These are phyloP conservation scores for Boletus edulis DNA, from an alignment of 768 basidiomycete genomes.

Conservation along the genomic window DNA sequence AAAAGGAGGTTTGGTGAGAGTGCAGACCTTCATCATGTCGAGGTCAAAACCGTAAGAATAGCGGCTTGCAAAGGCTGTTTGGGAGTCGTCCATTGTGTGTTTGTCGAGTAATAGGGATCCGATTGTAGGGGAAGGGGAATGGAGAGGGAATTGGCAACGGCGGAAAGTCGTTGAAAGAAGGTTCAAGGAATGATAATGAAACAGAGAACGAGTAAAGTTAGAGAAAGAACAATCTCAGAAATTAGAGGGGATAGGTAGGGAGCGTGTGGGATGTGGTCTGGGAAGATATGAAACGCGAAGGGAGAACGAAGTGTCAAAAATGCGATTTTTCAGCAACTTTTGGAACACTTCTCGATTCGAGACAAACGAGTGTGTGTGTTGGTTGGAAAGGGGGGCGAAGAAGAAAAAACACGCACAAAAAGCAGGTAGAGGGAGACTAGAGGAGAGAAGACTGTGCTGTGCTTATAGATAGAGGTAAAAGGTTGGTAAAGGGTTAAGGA, in stretches of 20 bases:
- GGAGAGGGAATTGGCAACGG: constrained; percentile 51
- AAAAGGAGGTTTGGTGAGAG: background rate
- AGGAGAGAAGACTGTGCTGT: constrained; percentile 35
- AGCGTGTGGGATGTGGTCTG: constrained; percentile 40
- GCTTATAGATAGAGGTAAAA: constrained; percentile 40
- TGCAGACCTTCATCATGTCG: constrained; percentile 88
- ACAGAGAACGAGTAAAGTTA: constrained; percentile 51
- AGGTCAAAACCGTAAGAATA: constrained; percentile 79
- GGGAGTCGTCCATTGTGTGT: constrained; percentile 68
- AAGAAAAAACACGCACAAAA: constrained; percentile 42
- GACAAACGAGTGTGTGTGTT: constrained; percentile 34
- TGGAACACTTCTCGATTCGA: constrained; percentile 21
- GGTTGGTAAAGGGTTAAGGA: constrained; percentile 33
- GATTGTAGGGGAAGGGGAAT: constrained; percentile 31
- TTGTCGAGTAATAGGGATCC: constrained; percentile 21
- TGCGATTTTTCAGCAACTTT: constrained; percentile 27
- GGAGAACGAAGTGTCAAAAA: constrained; percentile 25
- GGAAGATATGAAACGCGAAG: constrained; percentile 28
- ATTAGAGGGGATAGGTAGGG: constrained; percentile 37
- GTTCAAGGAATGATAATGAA: constrained; percentile 39
- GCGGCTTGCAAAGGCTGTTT: constrained; percentile 65
- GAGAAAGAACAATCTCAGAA: constrained; percentile 47
- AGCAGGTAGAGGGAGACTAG: constrained; percentile 27
- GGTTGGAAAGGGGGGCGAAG: constrained; percentile 21
- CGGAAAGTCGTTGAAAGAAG: constrained; percentile 38